Conservation (phyloP, 2,329 filamentous ascomycete genomes). For the Ophioceras dolichostomum region DNA sequence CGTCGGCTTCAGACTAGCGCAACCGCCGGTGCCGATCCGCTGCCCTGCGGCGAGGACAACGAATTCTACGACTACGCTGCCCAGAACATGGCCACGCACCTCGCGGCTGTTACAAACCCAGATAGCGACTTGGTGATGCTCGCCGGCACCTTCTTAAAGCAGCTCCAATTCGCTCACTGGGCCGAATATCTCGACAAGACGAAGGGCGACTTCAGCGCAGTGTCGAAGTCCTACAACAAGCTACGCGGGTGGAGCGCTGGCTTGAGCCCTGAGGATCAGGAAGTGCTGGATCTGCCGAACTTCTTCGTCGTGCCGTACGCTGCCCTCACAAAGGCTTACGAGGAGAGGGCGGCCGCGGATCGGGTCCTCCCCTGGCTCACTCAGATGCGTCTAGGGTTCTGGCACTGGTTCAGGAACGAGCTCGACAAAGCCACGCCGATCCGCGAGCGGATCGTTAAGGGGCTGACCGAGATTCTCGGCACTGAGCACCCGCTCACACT, state of each 20-base stretch:
- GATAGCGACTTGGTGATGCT: background rate
- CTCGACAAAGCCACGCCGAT: background rate
- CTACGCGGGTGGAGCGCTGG: background rate
- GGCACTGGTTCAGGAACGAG: background rate
- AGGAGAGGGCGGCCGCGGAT: background rate
- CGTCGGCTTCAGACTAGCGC: background rate
- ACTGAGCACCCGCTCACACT: background rate
- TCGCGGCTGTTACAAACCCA: background rate
- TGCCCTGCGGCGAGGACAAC: background rate
- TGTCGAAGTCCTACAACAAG: background rate
- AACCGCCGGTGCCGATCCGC: background rate
- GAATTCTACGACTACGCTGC: background rate
- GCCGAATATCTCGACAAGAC: background rate
- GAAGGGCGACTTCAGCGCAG: background rate
- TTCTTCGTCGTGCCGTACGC: background rate
- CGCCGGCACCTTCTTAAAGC: background rate
- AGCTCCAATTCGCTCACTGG: background rate
- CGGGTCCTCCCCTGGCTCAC: background rate
- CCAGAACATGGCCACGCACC: background rate
- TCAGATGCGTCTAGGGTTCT: background rate
- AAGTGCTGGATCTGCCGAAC: background rate
- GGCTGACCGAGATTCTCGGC: background rate
- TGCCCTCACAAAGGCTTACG: background rate
- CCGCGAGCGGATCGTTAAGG: background rate
- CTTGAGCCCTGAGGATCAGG: background rate